A percentile compares a stretch with the other conserved stretches of the same genome.
Evolutionary conservation across 1,139 yeast species (phyloP).

Genomic region (Suhomyces yuchorum): DNA sequence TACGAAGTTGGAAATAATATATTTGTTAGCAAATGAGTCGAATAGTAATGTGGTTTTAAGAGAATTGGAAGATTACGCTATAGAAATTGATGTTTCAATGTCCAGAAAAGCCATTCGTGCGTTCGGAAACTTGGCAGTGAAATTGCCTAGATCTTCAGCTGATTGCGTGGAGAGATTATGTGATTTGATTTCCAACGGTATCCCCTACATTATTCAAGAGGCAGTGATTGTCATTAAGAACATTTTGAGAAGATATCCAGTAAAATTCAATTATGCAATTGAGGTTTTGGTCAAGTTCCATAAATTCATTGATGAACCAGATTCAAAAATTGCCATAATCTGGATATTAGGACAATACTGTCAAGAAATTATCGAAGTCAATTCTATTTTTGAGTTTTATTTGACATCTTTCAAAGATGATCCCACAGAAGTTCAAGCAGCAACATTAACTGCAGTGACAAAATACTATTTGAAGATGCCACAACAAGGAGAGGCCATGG

Average conservation of each 20-base stretch:
- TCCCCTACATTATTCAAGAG: conserved; percentile 80
- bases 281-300: conserved; percentile 46
- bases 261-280: conserved; percentile 40
- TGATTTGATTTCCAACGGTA: conserved; percentile 63
- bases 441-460: conserved; percentile 72
- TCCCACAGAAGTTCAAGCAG: conserved; percentile 70
- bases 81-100: conserved; percentile 83
- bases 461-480: conserved; percentile 67
- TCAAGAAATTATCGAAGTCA: conserved; percentile 49
- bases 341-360: conserved; percentile 87
- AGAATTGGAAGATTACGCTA: conserved; percentile 83
- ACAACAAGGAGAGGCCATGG: conserved; percentile 54
- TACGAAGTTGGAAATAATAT: conserved; percentile 85
- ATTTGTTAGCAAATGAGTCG: conserved; percentile 66
- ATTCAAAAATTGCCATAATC: conserved; percentile 73
- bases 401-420: conserved; percentile 58
- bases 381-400: conserved; percentile 48
- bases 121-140: conserved; percentile 85
- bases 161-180: conserved; percentile 65
- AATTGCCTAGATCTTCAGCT: conserved; percentile 56
- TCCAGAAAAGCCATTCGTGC: conserved; percentile 88
- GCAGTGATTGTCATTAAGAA: conserved; percentile 75
- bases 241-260: conserved; percentile 75
- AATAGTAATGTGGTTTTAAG: conserved; percentile 65
- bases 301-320: conserved; percentile 67